Base-by-base conservation (phyloP, 495 filamentous ascomycete genomes). In the Tuber melanosporum region DNA sequence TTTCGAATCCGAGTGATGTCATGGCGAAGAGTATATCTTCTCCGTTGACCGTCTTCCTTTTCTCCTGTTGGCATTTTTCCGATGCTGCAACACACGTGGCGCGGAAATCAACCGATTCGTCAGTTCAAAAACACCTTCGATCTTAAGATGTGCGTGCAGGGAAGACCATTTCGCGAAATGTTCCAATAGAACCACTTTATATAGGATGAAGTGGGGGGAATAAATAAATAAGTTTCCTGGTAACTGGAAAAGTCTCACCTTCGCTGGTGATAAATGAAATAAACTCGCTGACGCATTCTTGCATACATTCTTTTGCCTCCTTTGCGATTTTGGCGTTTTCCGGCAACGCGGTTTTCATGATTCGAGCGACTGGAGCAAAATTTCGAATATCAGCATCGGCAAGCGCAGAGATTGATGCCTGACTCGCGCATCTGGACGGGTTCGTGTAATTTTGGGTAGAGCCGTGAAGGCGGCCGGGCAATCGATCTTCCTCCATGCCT, bases 231-330 rank as follows among this genome's bases (percentile, higher is more conserved):
- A 78, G 39, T 22, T 47, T 73, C 73, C 45, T 71, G 15, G 57
- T 15, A 66, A 36, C 26, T 66, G 41, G 45, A 75, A 45, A 44
- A 75, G 71, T 85, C 88, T 74, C 83, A 97, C 95, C 95, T 89
- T 99, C 95, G 85, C 94, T 98, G 43, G 95, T 99, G 85, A 99
- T 99, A 87, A 99, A 99, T 26, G 95, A 98, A 87, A 99, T 99
- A 86, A 98, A 99, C 88, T 99, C 95, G 91, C 94, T 98, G 77
- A 99, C 95, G 83, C 95, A 99, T 86, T 99, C 95, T 85, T 99
- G 95, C 95, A 99, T 98, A 86, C 95, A 99, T 84, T 99, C 95
- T 85, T 99, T 99, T 46, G 95, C 95, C 85, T 99, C 95, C 83
- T 99, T 99, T 66, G 95, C 95, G 78, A 99, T 99, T 88, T 99